Conservation (phyloP, 73 alveolate species). For the Urostyla sp. region DNA sequence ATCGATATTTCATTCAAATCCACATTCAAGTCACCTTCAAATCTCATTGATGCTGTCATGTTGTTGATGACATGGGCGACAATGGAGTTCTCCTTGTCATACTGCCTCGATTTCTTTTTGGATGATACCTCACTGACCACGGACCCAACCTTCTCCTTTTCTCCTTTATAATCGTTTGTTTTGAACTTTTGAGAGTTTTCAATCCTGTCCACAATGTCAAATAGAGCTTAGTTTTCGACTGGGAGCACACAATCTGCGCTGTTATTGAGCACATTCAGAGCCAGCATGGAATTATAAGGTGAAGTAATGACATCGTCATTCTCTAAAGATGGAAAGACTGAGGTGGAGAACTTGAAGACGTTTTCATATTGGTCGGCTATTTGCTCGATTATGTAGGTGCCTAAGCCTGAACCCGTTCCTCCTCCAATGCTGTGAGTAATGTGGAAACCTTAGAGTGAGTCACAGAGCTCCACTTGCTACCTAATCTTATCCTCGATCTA, state of each 20-base stretch:
- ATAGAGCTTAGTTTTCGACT: slow-evolving; percentile 95
- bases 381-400: slow-evolving; percentile 93
- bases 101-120: slow-evolving; percentile 77
- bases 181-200: slow-evolving; percentile 64
- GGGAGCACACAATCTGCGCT: slow-evolving; percentile 97
- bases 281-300: slow-evolving; percentile 98
- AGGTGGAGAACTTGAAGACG: slow-evolving; percentile 97
- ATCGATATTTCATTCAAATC: slow-evolving; percentile 99
- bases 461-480: slow-evolving; percentile 97
- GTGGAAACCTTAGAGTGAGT: slow-evolving; percentile 97
- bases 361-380: slow-evolving; percentile 93
- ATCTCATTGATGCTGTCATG: slow-evolving; percentile 99
- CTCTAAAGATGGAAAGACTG: slow-evolving; percentile 98
- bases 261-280: slow-evolving; percentile 94
- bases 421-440: slow-evolving; percentile 99
- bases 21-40: slow-evolving; percentile 99
- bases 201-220: slow-evolving; percentile 89
- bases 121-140: slow-evolving; percentile 44
- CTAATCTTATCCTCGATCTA: slow-evolving; percentile 95
- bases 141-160: slow-evolving; percentile 44
- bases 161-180: slow-evolving; percentile 8
- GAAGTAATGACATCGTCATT: slow-evolving; percentile 99
- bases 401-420: slow-evolving; percentile 99
- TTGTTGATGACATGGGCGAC: slow-evolving; percentile 98
- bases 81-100: slow-evolving; percentile 96